Base-by-base conservation (phyloP, 139 green algal species). In the Desmodesmus armatus region DNA sequence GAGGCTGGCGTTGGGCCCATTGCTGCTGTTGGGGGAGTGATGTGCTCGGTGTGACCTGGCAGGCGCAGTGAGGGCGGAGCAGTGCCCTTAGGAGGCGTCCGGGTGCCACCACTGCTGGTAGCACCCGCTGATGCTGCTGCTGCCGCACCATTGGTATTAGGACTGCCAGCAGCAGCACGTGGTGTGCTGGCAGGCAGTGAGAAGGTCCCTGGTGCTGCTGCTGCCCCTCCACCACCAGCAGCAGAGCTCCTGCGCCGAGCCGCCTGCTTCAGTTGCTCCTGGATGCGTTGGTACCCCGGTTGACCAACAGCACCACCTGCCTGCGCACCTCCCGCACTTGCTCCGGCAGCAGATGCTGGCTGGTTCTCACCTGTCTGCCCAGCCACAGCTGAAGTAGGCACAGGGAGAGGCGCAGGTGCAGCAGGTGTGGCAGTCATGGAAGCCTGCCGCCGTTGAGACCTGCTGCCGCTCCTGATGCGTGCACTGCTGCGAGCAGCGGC, bases 171-270 rank as follows among this genome's bases (percentile, higher is more conserved):
- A 53, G 67, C 67, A 31, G 11, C 21, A 67, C 17, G 23, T n/a
- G 23, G 5, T 74, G 58, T 39, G 33, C 58, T 74, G 31, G 33
- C 23, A 44, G n/a, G n/a, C n/a, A n/a, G n/a, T n/a, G n/a, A n/a
- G n/a, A n/a, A n/a, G n/a, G n/a, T 9, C 27, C 40, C 63, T 71
- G 70, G 33, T 76, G 51, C 82, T 87, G 74, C 74, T 78, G 74
- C 51, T 70, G 70, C 43, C 47, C 70, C 67, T 47, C 70, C 51
- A 29, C 73, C 27, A 15, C 41, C 35, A 29, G 35, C 31, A 35
- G 62, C 43, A 19, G 37, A 44, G 35, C 31, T 53, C 41, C 71
- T 89, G 63, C 79, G 19, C 23, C 69, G 2, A 27, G 41, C 25
- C 39, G 60, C 35, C 76, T 84, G 82, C 39, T 87, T 55, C 49